These are phyloP conservation scores for Teratosphaeria pseudoeucalypti DNA, from an alignment of 2,329 filamentous ascomycete genomes.

Conservation along the genomic window DNA sequence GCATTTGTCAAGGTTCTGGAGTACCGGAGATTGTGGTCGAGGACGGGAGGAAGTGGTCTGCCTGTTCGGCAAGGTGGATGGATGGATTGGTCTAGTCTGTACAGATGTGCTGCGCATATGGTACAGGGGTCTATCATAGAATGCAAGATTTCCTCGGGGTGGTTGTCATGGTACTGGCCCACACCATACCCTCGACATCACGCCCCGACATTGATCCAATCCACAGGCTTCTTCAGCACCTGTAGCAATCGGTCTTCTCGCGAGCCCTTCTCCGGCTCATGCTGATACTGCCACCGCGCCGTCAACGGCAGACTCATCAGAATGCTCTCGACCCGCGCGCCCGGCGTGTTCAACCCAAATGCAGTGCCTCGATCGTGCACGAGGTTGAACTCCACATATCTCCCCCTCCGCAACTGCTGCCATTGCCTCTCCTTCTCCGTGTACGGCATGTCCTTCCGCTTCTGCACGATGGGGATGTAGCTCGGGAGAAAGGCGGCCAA, in stretches of 20 bases:
- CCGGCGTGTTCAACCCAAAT: constrained; percentile 88
- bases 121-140: too few species aligned
- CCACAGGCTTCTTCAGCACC: constrained; percentile 51
- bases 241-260: constrained; percentile 73
- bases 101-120: background rate
- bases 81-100: background rate
- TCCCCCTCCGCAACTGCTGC: constrained; percentile 89
- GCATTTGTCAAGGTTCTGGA: background rate
- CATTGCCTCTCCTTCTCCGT: constrained; percentile 81
- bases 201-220: constrained; percentile 39
- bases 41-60: background rate
- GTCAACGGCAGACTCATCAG: constrained; percentile 93
- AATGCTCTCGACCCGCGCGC: constrained; percentile 88
- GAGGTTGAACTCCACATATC: constrained; percentile 97
- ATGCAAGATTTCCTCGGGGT: too few species aligned
- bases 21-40: background rate
- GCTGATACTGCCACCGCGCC: constrained; percentile 93
- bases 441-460: constrained; percentile 84
- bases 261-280: constrained; percentile 64
- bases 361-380: constrained; percentile 92
- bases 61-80: background rate
- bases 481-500: constrained; percentile 79
- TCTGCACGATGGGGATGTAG: constrained; percentile 81
- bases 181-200: constrained; percentile 15
- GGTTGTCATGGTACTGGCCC: too few species aligned